Evolutionary conservation across 1,139 yeast genomes (phyloP).

Genomic region (Diutina scorzettiae): DNA sequence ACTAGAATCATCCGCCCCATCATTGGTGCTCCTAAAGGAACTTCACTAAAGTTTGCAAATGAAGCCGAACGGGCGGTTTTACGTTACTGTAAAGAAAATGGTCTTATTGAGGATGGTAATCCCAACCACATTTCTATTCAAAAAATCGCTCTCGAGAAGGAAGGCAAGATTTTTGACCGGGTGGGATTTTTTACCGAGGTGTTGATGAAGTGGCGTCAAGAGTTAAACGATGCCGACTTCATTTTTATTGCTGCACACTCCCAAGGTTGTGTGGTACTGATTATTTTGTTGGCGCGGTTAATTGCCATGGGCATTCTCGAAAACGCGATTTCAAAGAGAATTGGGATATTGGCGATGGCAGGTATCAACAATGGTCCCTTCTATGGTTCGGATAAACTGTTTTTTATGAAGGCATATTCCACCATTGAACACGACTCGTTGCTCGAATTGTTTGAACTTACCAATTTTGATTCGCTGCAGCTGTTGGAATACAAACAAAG

Average conservation of each 20-base stretch:
- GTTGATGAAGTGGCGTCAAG: slow-evolving; percentile 57
- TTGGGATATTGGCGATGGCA: slow-evolving; percentile 87
- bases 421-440: slow-evolving; percentile 83
- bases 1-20: slow-evolving; percentile 72
- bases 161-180: slow-evolving; percentile 79
- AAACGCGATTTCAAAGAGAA: slow-evolving; percentile 33
- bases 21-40: slow-evolving; percentile 89
- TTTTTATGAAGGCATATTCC: slow-evolving; percentile 78
- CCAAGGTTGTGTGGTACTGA: slow-evolving; percentile 90
- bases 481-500: slow-evolving; percentile 62
- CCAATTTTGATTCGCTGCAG: slow-evolving; percentile 59
- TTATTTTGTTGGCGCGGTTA: slow-evolving; percentile 60
- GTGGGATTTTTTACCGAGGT: slow-evolving; percentile 71
- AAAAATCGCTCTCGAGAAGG: slow-evolving; percentile 86
- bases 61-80: slow-evolving; percentile 75
- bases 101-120: slow-evolving; percentile 26
- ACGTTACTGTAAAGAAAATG: slow-evolving; percentile 56
- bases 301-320: slow-evolving; percentile 58
- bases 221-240: slow-evolving; percentile 67
- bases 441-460: slow-evolving; percentile 78
- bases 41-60: slow-evolving; percentile 73
- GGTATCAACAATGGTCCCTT: slow-evolving; percentile 92
- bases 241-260: slow-evolving; percentile 88
- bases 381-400: slow-evolving; percentile 74
- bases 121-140: slow-evolving; percentile 50